Evolutionary conservation across 2,329 filamentous ascomycete genomes (phyloP).

Genomic region (Venturia aucupariae): DNA sequence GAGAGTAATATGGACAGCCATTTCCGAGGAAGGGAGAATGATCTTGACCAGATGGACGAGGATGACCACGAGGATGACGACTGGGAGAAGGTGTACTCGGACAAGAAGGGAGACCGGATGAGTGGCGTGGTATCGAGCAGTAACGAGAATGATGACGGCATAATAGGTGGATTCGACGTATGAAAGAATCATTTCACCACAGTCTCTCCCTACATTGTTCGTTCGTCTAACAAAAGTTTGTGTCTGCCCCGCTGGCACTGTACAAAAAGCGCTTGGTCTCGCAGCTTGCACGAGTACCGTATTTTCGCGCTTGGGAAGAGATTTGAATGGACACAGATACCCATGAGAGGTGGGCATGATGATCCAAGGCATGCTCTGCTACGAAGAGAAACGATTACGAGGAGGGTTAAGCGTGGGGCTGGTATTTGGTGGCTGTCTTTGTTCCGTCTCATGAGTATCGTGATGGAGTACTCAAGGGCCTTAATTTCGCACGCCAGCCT

Average conservation of each 20-base stretch:
- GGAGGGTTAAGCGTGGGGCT: background rate
- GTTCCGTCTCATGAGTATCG: background rate
- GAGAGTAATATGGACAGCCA: constrained; percentile 90
- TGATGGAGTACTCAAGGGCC: background rate
- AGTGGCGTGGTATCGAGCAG: constrained; percentile 35
- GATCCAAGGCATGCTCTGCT: background rate
- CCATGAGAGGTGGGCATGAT: background rate
- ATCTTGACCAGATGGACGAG: constrained; percentile 37
- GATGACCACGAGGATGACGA: constrained; percentile 33
- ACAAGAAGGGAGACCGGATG: constrained; percentile 40
- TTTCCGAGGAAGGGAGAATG: constrained; percentile 41
- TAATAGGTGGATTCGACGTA: constrained; percentile 38
- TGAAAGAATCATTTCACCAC: constrained; percentile 15
- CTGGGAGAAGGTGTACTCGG: constrained; percentile 28
- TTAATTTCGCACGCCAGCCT: background rate
- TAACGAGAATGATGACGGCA: constrained; percentile 35
- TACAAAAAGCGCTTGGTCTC: background rate
- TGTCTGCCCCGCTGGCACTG: background rate
- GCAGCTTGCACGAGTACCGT: background rate
- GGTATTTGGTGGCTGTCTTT: background rate
- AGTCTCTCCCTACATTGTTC: background rate
- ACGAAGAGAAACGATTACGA: background rate
- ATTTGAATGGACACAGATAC: background rate
- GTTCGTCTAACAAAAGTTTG: background rate
- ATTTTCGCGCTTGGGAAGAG: background rate